These are phyloP conservation scores for Phytophthora kernoviae DNA, from an alignment of 352 stramenopile genomes.

Conservation along the genomic window DNA sequence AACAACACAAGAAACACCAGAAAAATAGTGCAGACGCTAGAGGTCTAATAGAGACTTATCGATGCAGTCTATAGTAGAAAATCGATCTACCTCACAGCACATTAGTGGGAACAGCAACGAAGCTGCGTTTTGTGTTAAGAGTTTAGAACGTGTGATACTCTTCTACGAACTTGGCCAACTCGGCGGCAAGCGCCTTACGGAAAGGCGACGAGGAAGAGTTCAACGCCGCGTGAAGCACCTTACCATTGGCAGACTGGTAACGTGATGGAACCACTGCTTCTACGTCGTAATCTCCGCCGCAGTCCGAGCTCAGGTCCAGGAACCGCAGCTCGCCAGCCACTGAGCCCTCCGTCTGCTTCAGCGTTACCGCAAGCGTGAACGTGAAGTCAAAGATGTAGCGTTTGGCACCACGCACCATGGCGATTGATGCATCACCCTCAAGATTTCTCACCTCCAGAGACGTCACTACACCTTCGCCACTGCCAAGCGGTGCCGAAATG, in stretches of 20 bases:
- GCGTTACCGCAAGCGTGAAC: constrained; percentile 58
- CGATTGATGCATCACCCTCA: constrained; percentile 93
- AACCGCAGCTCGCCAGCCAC: constrained; percentile 72
- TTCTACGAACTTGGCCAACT: constrained; percentile 66
- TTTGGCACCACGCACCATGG: constrained; percentile 92
- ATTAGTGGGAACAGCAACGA: not conserved
- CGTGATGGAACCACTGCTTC: constrained; percentile 70
- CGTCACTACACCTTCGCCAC: constrained; percentile 44
- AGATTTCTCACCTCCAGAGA: constrained; percentile 82
- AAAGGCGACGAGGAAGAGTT: constrained; percentile 58
- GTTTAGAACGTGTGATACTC: constrained; percentile 79
- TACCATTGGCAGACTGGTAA: constrained; percentile 71
- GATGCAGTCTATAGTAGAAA: not conserved
- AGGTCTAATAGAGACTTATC: no score
- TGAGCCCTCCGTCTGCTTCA: constrained; percentile 33
- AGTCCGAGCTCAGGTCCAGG: constrained; percentile 84
- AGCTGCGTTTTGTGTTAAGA: no score
- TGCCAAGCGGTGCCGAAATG: constrained; percentile 43
- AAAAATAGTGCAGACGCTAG: no score
- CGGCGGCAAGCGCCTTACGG: constrained; percentile 52
- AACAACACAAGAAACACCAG: no score
- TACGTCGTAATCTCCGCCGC: constrained; percentile 69
- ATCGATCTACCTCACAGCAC: not conserved
- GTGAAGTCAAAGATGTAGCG: constrained; percentile 91
- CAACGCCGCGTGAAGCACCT: constrained; percentile 70